phyloP scores from a whole-genome alignment of 2,329 filamentous ascomycete species.

The Pyrenophora teres region DNA sequence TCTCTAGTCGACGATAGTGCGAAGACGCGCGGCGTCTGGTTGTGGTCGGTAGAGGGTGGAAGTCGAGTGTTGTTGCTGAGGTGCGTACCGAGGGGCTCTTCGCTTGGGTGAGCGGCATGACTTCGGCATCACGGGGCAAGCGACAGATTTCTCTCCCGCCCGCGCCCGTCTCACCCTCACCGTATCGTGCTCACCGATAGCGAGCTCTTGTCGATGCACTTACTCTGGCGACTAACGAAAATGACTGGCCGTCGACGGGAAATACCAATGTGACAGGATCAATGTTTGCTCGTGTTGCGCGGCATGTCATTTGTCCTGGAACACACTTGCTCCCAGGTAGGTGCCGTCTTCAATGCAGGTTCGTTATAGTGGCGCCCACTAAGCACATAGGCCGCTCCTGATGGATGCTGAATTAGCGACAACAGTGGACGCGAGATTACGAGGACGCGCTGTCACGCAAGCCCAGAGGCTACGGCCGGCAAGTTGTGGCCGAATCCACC shows the following conservation, averaged over 20 bases:
- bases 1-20: neutral
- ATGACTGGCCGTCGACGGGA: slow-evolving; percentile 12
- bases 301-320: slow-evolving; percentile 21
- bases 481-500: neutral
- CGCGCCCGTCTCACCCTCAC: slow-evolving; percentile 1
- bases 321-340: slow-evolving; percentile 8
- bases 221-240: slow-evolving; percentile 3
- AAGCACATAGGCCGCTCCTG: slow-evolving; percentile 15
- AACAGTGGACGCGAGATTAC: slow-evolving; percentile 24
- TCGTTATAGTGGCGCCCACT: slow-evolving; percentile 21
- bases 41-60: neutral
- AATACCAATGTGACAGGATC: slow-evolving; percentile 3
- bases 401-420: neutral
- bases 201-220: neutral
- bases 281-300: slow-evolving; percentile 14
- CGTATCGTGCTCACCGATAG: neutral
- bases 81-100: neutral
- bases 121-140: slow-evolving; percentile 5
- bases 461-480: slow-evolving; percentile 1
- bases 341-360: slow-evolving; percentile 15
- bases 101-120: slow-evolving; percentile 4
- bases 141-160: neutral
- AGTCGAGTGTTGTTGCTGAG: neutral
- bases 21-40: neutral
- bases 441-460: neutral